Evolutionary conservation across 2,329 filamentous ascomycete species (phyloP).

Genomic region (Calonectria ilicicola): DNA sequence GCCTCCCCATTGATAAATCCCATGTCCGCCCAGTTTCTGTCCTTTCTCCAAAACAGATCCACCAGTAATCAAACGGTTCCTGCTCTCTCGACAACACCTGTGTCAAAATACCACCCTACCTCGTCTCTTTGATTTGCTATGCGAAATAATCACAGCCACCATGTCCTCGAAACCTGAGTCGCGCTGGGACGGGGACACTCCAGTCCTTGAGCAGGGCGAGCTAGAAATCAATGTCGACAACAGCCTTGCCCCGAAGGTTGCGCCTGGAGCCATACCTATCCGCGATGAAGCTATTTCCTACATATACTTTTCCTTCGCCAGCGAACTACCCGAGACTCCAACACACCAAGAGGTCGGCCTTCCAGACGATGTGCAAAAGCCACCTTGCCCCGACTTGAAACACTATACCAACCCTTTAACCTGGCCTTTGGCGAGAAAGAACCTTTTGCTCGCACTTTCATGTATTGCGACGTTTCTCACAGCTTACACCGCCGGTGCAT

Average conservation of each 20-base stretch:
- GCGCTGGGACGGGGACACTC: conserved; percentile 16
- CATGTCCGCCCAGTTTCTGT: neutral
- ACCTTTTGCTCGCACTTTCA: conserved; percentile 77
- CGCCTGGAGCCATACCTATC: conserved; percentile 15
- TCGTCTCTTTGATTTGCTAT: neutral
- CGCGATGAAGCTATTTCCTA: conserved; percentile 48
- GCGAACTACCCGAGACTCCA: conserved; percentile 48
- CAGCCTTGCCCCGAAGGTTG: conserved; percentile 15
- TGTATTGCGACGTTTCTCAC: conserved; percentile 82
- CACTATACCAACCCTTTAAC: conserved; percentile 77
- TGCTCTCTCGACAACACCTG: neutral
- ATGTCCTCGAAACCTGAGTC: conserved; percentile 29
- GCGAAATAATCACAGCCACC: neutral
- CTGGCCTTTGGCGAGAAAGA: conserved; percentile 79
- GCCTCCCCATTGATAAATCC: neutral
- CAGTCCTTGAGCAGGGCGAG: conserved; percentile 20
- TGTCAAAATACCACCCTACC: neutral
- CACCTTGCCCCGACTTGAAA: conserved; percentile 73
- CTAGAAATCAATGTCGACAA: conserved; percentile 35
- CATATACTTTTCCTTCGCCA: conserved; percentile 57
- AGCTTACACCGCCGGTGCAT: conserved; percentile 85
- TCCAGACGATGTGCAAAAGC: conserved; percentile 53
- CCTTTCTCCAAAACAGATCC: neutral
- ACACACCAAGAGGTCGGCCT: conserved; percentile 27
- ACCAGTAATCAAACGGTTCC: neutral